phyloP scores from a whole-genome alignment of 2,329 filamentous ascomycete genomes.

The Aspergillus bombycis region DNA sequence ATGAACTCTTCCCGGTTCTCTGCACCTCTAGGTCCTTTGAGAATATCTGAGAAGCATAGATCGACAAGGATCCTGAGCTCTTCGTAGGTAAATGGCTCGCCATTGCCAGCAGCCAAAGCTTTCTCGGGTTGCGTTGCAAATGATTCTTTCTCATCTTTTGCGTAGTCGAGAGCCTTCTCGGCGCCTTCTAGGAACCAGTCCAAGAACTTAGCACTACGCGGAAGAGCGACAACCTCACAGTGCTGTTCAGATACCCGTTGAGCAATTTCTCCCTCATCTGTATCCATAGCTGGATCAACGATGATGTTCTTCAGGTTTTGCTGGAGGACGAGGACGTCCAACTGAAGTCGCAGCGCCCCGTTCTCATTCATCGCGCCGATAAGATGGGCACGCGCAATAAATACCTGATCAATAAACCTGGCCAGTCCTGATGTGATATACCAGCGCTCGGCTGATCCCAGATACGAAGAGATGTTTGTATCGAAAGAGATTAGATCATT shows the following conservation, averaged over 20 bases:
- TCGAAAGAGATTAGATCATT: constrained; percentile 84
- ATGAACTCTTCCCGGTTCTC: constrained; percentile 51
- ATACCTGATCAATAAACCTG: constrained; percentile 74
- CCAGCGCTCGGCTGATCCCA: constrained; percentile 69
- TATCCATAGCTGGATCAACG: constrained; percentile 31
- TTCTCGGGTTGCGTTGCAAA: constrained; percentile 39
- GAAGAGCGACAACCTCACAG: constrained; percentile 45
- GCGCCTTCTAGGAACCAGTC: constrained; percentile 53
- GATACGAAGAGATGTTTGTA: constrained; percentile 73
- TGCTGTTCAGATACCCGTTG: constrained; percentile 15
- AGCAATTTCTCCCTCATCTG: constrained; percentile 10
- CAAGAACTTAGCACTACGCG: constrained; percentile 49
- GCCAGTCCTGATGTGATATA: constrained; percentile 80
- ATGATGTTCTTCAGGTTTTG: constrained; percentile 94
- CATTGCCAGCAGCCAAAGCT: constrained; percentile 41
- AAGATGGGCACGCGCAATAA: constrained; percentile 71
- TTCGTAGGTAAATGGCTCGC: constrained; percentile 50
- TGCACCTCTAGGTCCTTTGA: constrained; percentile 43
- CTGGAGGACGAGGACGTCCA: constrained; percentile 93
- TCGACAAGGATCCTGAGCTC: constrained; percentile 50
- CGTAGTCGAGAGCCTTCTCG: constrained; percentile 48
- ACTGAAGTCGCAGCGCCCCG: constrained; percentile 83
- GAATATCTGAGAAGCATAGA: constrained; percentile 49
- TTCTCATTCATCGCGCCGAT: constrained; percentile 82
- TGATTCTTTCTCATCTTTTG: constrained; percentile 48